Base-by-base conservation (phyloP, 2,329 filamentous ascomycete species). In the Aspergillus sp. region DNA sequence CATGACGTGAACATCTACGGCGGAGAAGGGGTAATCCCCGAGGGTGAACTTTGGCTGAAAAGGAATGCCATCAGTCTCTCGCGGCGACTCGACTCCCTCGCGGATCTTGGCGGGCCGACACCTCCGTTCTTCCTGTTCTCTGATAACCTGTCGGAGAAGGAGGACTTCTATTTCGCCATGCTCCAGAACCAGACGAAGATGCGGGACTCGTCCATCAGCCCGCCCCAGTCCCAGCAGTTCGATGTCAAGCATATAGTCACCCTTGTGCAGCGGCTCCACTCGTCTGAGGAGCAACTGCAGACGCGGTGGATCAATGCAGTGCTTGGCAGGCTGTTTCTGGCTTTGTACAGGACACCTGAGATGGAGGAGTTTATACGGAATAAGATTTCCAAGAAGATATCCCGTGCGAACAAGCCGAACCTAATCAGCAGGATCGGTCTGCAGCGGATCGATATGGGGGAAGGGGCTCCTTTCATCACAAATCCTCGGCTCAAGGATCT, bases 101-200 rank as follows among this genome's bases (percentile, higher is more conserved):
- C 65, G 15, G 75, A 80, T 20, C 47, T 69, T 16, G 63, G 69
- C 2, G 70, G 74, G 20, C 52, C 72, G 2, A 79, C 84, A 5
- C 88, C 84, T 45, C 86, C 91, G 0, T 96, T 95, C 62, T 96
- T 80, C 52, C 68, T 98, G 4, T 98, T 96, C 59, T 93, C 85
- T 0, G 86, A 96, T 45, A 94, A 93, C 51, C 85, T 85, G 55
- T 94, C 88, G 0, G 86, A 91, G 29, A 98, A 98, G 58, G 91
- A 98, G 59, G 91, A 98, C 55, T 96, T 98, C 61, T 98, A 98
- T 58, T 89, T 94, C 60, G 83, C 89, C 8, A 68, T 98, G 46
- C 68, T 98, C 24, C 78, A 80, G 48, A 93, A 88, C 42, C 83
- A 93, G 53, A 80, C 86, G 45, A 78, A 80, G 47, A 72, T 74